Base-by-base conservation (phyloP, 1,284 basidiomycete genomes). In the Mycena citricolor region DNA sequence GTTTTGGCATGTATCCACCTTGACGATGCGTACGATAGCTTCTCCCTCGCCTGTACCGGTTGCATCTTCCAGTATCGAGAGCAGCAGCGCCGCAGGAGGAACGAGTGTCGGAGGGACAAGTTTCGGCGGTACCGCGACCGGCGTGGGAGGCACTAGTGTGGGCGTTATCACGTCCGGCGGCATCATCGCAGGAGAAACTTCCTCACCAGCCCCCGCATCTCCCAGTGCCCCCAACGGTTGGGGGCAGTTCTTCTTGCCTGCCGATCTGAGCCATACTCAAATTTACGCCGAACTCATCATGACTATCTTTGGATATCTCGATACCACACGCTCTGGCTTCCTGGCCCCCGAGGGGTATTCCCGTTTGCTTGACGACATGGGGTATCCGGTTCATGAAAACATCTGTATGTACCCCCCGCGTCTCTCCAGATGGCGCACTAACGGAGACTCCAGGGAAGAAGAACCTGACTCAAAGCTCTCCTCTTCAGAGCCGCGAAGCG, bases 341-440 rank as follows among this genome's bases (percentile, higher is more conserved):
- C 28, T 52, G 5, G 5, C 43, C 2, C 51, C 50, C 1, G 50
- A 52, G 20, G 31, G 11, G 4, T 52, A 49, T 30, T 49, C 47
- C n/a, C 47, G 36, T 13, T 35, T 52, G 28, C 17, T 46, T 8
- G 50, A 52, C 30, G 50, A 52, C 32, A 39, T 44, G 32, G 50
- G 50, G 5, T 52, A 45, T 20, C 10, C 44, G 7, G n/a, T 21
- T 8, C 35, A 48, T 5, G 39, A 49, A 13, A 52, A 52, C 25
- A 28, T 42, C 16, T 52, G 50, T 49, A 25, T 11, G 50, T 34
- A 30, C 21, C 14, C 23, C 5, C 16, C 6, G 17, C 25, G n/a
- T 11, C 12, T 22, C 21, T 23, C 10, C 11, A 23, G n/a, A n/a
- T n/a, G n/a, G 8, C 14, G 10, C 20, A 8, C 14, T 19, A 8